Evolutionary conservation across 345 rosid genomes (phyloP), one percentile per base, ranked within the genome.

Genomic region (Cardamine chenopodiifolia): DNA sequence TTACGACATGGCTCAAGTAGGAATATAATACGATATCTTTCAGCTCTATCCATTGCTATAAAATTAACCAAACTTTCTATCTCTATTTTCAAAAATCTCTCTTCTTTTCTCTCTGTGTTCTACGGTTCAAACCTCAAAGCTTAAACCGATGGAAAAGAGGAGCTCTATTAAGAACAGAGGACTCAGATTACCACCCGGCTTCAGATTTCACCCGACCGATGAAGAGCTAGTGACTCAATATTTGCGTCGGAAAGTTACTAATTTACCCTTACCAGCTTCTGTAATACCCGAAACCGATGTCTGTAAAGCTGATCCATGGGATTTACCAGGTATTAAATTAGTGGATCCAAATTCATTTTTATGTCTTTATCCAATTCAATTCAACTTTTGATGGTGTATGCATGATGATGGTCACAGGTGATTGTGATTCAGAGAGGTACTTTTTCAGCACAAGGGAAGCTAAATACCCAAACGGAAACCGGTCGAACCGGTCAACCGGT

Each of bases 261-360:
- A 84, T 74, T 88, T 79, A 74, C 91, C 96, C 20, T 76, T 94
- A 75, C 96, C 97, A 19, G 93, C 97, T 73, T 87, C 91, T 11
- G 82, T 94, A 25, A 94, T 94, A 53, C 95, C 91, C 17, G 97
- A 94, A 78, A 88, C 89, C 7, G 96, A 94, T 77, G 93, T 90
- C 10, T 94, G 95, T 85, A 89, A 84, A 78, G 79, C 95, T 37
- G 95, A 91, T 77, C 97, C 98, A 50, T 94, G 98, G 97, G 95
- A 94, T 57, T 85, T 94, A 73, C 98, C 97, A 71, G 98, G 98
- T 93, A 62, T 9, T 1, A 1, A 7, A 7, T 1, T 7, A 31
- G 35, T 31, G 35, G 37, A 26, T 25, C 12, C 1, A 25, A 12
- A 22, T 19, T 6, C 25, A 15, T 2, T 10, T 23, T 59, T 35